These are phyloP conservation scores for Arabidopsis lyrata DNA, from an alignment of 441 rosid species.

Conservation along the genomic window DNA sequence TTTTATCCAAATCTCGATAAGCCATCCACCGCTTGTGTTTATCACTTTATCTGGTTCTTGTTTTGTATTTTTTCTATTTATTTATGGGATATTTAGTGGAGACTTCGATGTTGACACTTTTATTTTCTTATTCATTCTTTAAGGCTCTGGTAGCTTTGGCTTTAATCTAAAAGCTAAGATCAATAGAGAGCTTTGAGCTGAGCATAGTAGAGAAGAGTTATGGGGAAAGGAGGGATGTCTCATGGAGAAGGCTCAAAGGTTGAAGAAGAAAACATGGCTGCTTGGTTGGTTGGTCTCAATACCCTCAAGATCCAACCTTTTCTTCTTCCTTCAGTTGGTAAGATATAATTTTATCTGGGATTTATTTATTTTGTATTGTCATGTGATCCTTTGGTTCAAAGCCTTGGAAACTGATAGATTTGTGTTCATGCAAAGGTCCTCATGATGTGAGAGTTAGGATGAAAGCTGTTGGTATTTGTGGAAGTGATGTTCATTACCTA, in stretches of 20 bases:
- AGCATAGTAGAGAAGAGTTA: slow-evolving; percentile 33
- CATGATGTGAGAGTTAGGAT: slow-evolving; percentile 83
- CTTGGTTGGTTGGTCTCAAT: slow-evolving; percentile 85
- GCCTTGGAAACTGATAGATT: slow-evolving; percentile 24
- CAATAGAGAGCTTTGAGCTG: slow-evolving; percentile 23
- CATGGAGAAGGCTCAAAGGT: slow-evolving; percentile 52
- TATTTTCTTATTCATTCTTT: slow-evolving; percentile 8
- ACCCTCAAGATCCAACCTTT: slow-evolving; percentile 92
- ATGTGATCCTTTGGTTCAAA: slow-evolving; percentile 17
- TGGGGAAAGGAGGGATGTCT: slow-evolving; percentile 83
- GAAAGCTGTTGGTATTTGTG: slow-evolving; percentile 96
- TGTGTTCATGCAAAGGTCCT: slow-evolving; percentile 57
- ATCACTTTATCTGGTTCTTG: slow-evolving; percentile 14
- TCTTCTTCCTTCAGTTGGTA: slow-evolving; percentile 83
- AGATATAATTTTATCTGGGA: not conserved
- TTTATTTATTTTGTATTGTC: not conserved
- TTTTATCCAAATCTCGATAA: slow-evolving; percentile 23
- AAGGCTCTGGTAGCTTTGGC: slow-evolving; percentile 25
- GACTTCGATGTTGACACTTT: slow-evolving; percentile 31
- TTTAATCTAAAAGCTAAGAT: slow-evolving; percentile 27
- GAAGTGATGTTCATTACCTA: slow-evolving; percentile 95
- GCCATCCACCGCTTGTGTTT: slow-evolving; percentile 34
- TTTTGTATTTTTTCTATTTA: slow-evolving; percentile 20
- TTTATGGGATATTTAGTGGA: slow-evolving; percentile 10
- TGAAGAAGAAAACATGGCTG: slow-evolving; percentile 85